Evolutionary conservation across 225 moss, liverwort and hornwort genomes (phyloP), one percentile per base, ranked within the genome.

Genomic region (Physcomitrellopsis africana): DNA sequence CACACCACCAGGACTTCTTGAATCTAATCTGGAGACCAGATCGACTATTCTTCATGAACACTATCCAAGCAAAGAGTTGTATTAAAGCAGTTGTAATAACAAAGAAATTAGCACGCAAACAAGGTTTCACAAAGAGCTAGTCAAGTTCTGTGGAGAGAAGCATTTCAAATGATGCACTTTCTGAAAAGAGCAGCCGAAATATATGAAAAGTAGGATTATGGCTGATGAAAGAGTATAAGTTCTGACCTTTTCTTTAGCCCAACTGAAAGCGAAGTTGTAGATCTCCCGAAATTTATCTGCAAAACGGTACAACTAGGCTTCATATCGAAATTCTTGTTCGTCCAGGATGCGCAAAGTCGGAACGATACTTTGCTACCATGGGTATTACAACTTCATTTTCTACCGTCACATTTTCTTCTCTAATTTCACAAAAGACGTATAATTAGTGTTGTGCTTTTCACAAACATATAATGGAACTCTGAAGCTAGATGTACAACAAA

Each of bases 231-330:
- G 67, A 63, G 55, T 22, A 43, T 24, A 49, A 52, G 27, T 62
- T 10, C 67, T 47, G 29, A 95, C 94, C 94, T 95, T 95, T 74
- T 95, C 94, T 76, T 95, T 95, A 20, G 94, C 94, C 94, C 94
- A 95, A 62, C 85, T 82, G 64, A 95, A 95, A 41, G 94, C 94
- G 49, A 95, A 95, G 73, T 92, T 95, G 81, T 95, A 95, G 46
- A 95, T 92, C 17, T 95, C 94, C 32, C 92, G 91, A 67, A 95
- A 92, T 74, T 95, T 95, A 76, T 95, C 94, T 95, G 92, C 86
- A 87, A 48, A 12, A 18, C 19, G 51, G 20, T 51, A 63, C 13
- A 20, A 0, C 20, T 9, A 32, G 10, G 13, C 11, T 47, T 69
- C 47, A 75, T 41, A 16, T 37, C 68, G 67, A 60, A 26, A 43